These are phyloP conservation scores for Aristolochia contorta DNA, from an alignment of 164 flowering plant species.

Conservation along the genomic window DNA sequence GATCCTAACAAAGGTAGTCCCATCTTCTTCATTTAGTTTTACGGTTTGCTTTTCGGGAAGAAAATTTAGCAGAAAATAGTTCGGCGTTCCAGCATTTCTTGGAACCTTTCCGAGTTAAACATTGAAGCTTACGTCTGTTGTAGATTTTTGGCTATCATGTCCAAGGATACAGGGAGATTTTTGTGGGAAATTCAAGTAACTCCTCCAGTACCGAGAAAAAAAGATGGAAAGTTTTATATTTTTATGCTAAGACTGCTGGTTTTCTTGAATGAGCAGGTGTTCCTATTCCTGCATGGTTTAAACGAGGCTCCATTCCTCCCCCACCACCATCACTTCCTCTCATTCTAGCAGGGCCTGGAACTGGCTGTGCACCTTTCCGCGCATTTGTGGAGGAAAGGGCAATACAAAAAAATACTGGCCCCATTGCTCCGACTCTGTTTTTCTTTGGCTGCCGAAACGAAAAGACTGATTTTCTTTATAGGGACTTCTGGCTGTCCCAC, in stretches of 20 bases:
- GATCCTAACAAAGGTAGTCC: slow-evolving; percentile 55
- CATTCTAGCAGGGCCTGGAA: slow-evolving; percentile 90
- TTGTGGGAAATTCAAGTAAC: too few species aligned
- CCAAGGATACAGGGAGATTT: too few species aligned
- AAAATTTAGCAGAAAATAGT: too few species aligned
- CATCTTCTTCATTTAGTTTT: too few species aligned
- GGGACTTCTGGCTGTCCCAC: slow-evolving; percentile 73
- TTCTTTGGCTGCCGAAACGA: slow-evolving; percentile 89
- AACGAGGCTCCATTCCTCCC: slow-evolving; percentile 66
- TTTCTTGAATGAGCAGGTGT: slow-evolving; percentile 31
- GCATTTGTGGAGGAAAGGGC: slow-evolving; percentile 86
- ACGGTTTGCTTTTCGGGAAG: too few species aligned
- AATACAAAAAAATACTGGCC: slow-evolving; percentile 27
- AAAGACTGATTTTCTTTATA: slow-evolving; percentile 60
- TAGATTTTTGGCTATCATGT: too few species aligned
- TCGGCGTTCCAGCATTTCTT: too few species aligned
- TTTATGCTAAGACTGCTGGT: slow-evolving; percentile 1
- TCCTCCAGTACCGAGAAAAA: not conserved
- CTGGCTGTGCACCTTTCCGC: slow-evolving; percentile 96
- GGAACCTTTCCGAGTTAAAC: too few species aligned
- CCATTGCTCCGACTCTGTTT: slow-evolving; percentile 61
- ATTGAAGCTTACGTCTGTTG: not conserved
- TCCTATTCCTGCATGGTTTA: slow-evolving; percentile 75
- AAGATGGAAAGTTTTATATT: not conserved
- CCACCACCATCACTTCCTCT: slow-evolving; percentile 79